Base-by-base conservation (phyloP, 1,139 yeast species). In the Scheffersomyces stambukii region DNA sequence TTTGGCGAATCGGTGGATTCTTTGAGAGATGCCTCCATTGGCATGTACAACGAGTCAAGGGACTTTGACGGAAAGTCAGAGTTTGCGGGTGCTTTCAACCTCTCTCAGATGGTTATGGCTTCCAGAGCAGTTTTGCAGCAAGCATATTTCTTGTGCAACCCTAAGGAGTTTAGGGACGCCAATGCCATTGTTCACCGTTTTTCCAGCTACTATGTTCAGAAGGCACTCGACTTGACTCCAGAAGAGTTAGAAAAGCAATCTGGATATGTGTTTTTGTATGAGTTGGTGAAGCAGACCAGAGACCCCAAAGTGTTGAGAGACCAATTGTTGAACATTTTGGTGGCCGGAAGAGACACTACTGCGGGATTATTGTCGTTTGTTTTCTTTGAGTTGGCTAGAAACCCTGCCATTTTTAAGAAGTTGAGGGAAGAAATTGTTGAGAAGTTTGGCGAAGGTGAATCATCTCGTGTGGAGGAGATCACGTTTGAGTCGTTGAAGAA, bases 331-430 rank as follows among this genome's bases (percentile, higher is more conserved):
- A 71, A 70, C 40, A 67, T 74, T 38, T 50, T 74, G 34, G 52
- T 73, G 16, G 79, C 79, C 15, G 78, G 77, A 12, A 58, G 79
- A 45, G 78, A 73, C 46, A 74, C 81, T 25, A 75, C 80, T 11
- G 79, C 80, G 1, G 70, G 74, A 3, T 53, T 72, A 25, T 60
- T 75, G 31, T 64, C 75, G 5, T 73, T 68, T 49, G 42, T 60
- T 8, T 56, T 73, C 30, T 69, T 54, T 38, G 70, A 70, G 41
- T 55, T 73, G 30, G 65, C 73, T 2, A 52, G 70, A 32, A 59
- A 68, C 38, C 71, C 70, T 6, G 47, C 48, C 3, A 52, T 68
- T 9, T 70, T 54, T 45, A 32, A 40, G 5, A 60, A 56, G 37
- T 58, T 74, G 36, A 60, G 66, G 30, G 46, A 50, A 5, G 73